phyloP scores from a whole-genome alignment of 306 rosid species.

The Trichosanthes cucumerina region DNA sequence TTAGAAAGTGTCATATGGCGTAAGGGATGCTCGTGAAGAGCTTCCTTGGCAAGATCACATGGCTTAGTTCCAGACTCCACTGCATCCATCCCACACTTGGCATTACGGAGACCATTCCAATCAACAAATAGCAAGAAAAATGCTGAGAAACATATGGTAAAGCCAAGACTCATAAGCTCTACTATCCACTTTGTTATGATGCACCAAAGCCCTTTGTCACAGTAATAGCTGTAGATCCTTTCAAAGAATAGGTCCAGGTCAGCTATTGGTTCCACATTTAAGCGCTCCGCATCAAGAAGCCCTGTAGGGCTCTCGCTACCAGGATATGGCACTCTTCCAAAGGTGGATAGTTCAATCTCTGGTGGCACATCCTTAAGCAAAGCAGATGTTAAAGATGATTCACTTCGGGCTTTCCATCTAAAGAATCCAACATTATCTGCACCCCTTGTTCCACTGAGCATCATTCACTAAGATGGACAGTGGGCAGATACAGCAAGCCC shows the following conservation, averaged over 20 bases:
- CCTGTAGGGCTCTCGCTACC: slow-evolving; percentile 89
- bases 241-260: slow-evolving; percentile 95
- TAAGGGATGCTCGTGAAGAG: slow-evolving; percentile 71
- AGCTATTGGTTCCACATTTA: slow-evolving; percentile 62
- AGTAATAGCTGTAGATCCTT: slow-evolving; percentile 76
- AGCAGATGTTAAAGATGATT: slow-evolving; percentile 43
- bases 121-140: slow-evolving; percentile 74
- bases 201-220: slow-evolving; percentile 94
- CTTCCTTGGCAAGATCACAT: slow-evolving; percentile 89
- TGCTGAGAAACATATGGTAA: slow-evolving; percentile 80
- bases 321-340: slow-evolving; percentile 50
- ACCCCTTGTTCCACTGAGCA: slow-evolving; percentile 54
- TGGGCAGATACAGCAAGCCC: slow-evolving; percentile 50
- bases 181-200: slow-evolving; percentile 81
- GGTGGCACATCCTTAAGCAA: slow-evolving; percentile 51
- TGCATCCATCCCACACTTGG: slow-evolving; percentile 96
- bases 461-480: slow-evolving; percentile 54
- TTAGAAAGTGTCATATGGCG: slow-evolving; percentile 62
- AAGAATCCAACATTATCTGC: slow-evolving; percentile 32
- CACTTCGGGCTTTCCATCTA: slow-evolving; percentile 42
- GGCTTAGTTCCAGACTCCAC: slow-evolving; percentile 83
- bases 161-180: slow-evolving; percentile 81
- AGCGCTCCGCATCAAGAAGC: slow-evolving; percentile 67
- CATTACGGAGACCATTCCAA: slow-evolving; percentile 91
- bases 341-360: slow-evolving; percentile 67